These are phyloP conservation scores for Udeniomyces megalosporus DNA, from an alignment of 768 basidiomycete genomes.

Conservation along the genomic window DNA sequence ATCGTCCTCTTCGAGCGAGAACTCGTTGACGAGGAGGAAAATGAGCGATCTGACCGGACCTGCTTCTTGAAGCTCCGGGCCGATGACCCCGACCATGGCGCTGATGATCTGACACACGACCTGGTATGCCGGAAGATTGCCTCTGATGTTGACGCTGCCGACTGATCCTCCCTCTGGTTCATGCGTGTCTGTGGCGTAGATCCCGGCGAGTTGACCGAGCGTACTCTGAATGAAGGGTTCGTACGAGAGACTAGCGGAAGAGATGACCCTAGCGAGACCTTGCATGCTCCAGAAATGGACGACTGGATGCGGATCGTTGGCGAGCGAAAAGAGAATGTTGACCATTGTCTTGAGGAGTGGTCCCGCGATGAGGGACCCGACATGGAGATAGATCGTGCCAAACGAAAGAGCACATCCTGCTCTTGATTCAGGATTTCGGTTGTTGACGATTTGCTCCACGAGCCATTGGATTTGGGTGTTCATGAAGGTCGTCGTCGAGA, in stretches of 20 bases:
- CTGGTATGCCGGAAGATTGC: constrained; percentile 81
- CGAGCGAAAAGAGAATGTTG: constrained; percentile 83
- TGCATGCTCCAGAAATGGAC: constrained; percentile 88
- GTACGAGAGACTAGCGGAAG: constrained; percentile 80
- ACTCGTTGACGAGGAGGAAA: constrained; percentile 68
- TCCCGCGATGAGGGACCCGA: constrained; percentile 86
- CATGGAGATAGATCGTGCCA: constrained; percentile 75
- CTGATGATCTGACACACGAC: constrained; percentile 82
- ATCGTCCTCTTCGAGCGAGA: constrained; percentile 71
- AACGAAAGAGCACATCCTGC: constrained; percentile 89
- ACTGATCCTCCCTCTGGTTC: constrained; percentile 82
- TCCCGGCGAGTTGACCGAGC: constrained; percentile 72
- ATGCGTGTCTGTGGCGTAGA: constrained; percentile 77
- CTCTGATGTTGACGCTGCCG: constrained; percentile 65
- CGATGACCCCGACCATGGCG: constrained; percentile 79
- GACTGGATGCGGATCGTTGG: constrained; percentile 88
- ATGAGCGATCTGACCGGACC: constrained; percentile 60
- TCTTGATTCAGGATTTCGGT: constrained; percentile 77
- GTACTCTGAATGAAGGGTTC: constrained; percentile 76
- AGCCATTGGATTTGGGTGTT: constrained; percentile 73
- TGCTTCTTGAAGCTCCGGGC: constrained; percentile 88
- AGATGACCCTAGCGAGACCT: constrained; percentile 70
- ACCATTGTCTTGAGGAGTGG: constrained; percentile 89
- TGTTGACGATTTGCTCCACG: constrained; percentile 84
- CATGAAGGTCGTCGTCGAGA: constrained; percentile 69